These are phyloP conservation scores for Mucor plumbeus DNA, from an alignment of 371 early-diverging fungal species.

Conservation along the genomic window DNA sequence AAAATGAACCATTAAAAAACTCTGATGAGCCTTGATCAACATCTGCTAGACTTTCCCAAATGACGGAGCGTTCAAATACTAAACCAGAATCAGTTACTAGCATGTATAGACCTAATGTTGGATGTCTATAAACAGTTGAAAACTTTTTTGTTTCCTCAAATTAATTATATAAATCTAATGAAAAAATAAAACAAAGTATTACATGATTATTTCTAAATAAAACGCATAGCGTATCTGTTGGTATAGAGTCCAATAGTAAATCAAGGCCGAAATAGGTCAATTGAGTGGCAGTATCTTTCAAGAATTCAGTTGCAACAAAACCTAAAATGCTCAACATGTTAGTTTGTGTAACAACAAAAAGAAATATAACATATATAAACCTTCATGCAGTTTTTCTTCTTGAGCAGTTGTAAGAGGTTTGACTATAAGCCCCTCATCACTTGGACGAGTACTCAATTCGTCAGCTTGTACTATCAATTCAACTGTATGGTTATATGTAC, in stretches of 20 bases:
- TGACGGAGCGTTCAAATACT: constrained; percentile 62
- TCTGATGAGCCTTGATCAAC: constrained; percentile 70
- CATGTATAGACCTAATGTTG: constrained; percentile 66
- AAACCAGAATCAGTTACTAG: constrained; percentile 90
- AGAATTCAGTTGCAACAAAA: constrained; percentile 65
- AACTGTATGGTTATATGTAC: constrained; percentile 80
- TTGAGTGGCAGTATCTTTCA: constrained; percentile 80
- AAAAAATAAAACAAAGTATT: constrained; percentile 20
- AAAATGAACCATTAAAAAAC: constrained; percentile 70
- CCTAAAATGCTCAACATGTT: constrained; percentile 36
- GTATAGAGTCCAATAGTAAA: constrained; percentile 65
- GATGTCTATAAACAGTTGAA: constrained; percentile 78
- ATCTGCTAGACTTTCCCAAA: constrained; percentile 81
- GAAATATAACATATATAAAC: constrained; percentile 8
- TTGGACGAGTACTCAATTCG: constrained; percentile 47
- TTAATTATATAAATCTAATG: constrained; percentile 4
- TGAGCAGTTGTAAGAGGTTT: constrained; percentile 21
- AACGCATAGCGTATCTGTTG: constrained; percentile 68
- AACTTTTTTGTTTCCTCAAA: constrained; percentile 54
- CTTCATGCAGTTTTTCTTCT: constrained; percentile 39
- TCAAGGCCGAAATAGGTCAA: constrained; percentile 82
- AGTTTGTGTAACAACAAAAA: neutral
- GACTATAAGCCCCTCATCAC: constrained; percentile 31
- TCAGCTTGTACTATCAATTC: constrained; percentile 79
- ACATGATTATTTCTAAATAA: constrained; percentile 94